These are phyloP conservation scores for Ceratocystis ficicola DNA, from an alignment of 2,329 filamentous ascomycete species.

Conservation along the genomic window DNA sequence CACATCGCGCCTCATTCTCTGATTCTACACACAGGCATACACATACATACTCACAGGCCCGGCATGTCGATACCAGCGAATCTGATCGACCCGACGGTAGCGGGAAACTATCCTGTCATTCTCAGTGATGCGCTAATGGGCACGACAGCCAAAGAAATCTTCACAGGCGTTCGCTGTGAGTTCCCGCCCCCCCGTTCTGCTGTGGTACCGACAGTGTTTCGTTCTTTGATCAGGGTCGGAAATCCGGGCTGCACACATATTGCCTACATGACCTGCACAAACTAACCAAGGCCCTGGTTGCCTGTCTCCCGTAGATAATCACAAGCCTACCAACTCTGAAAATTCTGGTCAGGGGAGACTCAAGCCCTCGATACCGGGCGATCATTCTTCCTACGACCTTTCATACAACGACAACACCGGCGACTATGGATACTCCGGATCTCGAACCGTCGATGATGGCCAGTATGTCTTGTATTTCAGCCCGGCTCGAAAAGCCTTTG, in stretches of 20 bases:
- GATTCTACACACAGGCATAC: not conserved
- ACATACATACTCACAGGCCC: not conserved
- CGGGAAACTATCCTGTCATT: slow-evolving; percentile 50
- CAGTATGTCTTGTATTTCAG: slow-evolving; percentile 67
- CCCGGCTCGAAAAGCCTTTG: slow-evolving; percentile 58
- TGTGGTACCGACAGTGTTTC: not conserved
- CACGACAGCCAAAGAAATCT: slow-evolving; percentile 44
- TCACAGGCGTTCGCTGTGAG: slow-evolving; percentile 48
- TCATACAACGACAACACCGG: slow-evolving; percentile 42
- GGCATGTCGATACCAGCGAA: slow-evolving; percentile 14
- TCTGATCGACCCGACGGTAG: slow-evolving; percentile 47
- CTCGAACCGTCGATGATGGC: slow-evolving; percentile 42
- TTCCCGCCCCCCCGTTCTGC: slow-evolving; percentile 10
- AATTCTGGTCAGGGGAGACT: slow-evolving; percentile 33
- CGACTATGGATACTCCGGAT: slow-evolving; percentile 50
- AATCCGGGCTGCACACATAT: not conserved
- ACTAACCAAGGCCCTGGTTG: not conserved
- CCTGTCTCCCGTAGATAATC: slow-evolving; percentile 40
- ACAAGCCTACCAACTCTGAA: slow-evolving; percentile 45
- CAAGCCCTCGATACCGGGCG: slow-evolving; percentile 38
- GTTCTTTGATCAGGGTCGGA: not conserved
- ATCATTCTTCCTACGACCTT: slow-evolving; percentile 44
- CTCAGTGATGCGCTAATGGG: slow-evolving; percentile 50
- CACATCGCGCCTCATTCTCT: not conserved
- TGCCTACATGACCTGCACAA: not conserved